Percentiles rank a stretch among this genome's conserved stretches.
Conservation (phyloP, 2,329 filamentous ascomycete species). For the Rachicladosporium sp. region DNA sequence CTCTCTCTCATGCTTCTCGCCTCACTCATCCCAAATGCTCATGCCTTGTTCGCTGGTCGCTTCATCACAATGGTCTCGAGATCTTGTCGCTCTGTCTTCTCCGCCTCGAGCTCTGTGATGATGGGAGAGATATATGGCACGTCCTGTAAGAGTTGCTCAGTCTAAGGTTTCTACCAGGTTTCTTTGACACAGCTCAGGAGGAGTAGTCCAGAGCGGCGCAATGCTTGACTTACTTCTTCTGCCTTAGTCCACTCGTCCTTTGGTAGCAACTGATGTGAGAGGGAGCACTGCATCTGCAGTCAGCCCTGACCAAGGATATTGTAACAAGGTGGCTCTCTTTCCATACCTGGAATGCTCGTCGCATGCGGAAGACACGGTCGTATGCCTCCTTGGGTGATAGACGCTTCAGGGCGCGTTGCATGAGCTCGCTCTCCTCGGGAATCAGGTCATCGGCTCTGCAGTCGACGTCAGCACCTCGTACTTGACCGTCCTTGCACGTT, state of each 20-base stretch:
- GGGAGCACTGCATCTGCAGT: constrained; percentile 42
- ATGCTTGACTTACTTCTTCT: constrained; percentile 42
- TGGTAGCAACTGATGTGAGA: constrained; percentile 53
- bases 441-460: constrained; percentile 85
- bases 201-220: not conserved
- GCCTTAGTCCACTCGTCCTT: constrained; percentile 55
- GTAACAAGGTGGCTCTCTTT: constrained; percentile 10
- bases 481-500: not conserved
- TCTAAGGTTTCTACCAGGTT: not conserved
- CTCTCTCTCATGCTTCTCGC: too few species aligned
- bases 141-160: constrained; percentile 38
- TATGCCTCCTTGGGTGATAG: constrained; percentile 83
- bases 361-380: constrained; percentile 94
- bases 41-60: constrained; percentile 21
- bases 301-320: constrained; percentile 38
- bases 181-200: not conserved
- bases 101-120: constrained; percentile 56
- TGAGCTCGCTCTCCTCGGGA: constrained; percentile 77
- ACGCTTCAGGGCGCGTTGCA: constrained; percentile 80
- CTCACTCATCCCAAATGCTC: too few species aligned
- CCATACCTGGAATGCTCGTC: constrained; percentile 77
- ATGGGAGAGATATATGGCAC: constrained; percentile 52
- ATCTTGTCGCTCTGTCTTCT: constrained; percentile 54
- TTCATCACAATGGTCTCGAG: constrained; percentile 54
- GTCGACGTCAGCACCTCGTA: constrained; percentile 2